These are phyloP conservation scores for Cinnamomum micranthum DNA, from an alignment of 164 flowering plant species.

Conservation along the genomic window DNA sequence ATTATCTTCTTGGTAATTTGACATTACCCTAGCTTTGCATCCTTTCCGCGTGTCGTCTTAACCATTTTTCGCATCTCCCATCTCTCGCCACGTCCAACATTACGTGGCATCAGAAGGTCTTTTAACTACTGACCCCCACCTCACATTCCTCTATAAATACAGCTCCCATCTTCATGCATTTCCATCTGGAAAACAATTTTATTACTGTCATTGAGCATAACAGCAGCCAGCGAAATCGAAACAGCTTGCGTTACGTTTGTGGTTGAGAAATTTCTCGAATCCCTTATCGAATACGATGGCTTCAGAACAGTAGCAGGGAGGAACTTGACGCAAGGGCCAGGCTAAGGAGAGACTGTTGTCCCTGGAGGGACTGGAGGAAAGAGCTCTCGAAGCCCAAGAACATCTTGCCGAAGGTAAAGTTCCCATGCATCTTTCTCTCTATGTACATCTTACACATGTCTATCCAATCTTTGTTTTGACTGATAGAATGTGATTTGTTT, in stretches of 20 bases:
- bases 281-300: slow-evolving; percentile 27
- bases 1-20: too few species aligned
- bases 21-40: too few species aligned
- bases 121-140: background rate
- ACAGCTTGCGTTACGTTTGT: background rate
- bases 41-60: background rate
- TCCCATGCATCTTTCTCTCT: background rate
- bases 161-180: background rate
- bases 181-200: background rate
- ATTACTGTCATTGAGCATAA: background rate
- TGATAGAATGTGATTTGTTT: background rate
- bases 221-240: background rate
- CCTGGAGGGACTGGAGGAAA: slow-evolving; percentile 84
- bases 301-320: slow-evolving; percentile 25
- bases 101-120: background rate
- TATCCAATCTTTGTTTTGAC: background rate
- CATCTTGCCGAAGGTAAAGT: slow-evolving; percentile 72
- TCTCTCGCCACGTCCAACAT: background rate
- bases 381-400: slow-evolving; percentile 81
- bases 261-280: background rate
- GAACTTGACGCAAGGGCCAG: slow-evolving; percentile 65
- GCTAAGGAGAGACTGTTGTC: slow-evolving; percentile 71
- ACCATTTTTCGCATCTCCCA: background rate
- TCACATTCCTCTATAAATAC: background rate
- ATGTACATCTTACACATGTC: background rate